Evolutionary conservation across 768 basidiomycete species (phyloP).

Genomic region (Dacryopinax primogenitus): DNA sequence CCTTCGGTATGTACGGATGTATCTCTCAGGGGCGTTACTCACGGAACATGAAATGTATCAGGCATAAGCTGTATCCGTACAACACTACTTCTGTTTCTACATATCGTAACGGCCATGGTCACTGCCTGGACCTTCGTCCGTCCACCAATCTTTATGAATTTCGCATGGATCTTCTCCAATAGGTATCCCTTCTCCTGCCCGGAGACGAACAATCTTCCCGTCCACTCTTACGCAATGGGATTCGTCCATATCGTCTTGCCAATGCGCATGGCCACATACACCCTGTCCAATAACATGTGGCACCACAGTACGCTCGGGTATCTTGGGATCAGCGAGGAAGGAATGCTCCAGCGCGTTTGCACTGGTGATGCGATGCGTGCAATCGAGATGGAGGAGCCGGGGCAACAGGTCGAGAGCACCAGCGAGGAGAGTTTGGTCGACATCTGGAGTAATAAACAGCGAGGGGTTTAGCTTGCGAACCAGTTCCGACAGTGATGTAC

Average conservation of each 20-base stretch:
- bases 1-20: no score
- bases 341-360: constrained; percentile 61
- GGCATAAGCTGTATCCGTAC: neutral
- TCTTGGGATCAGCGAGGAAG: constrained; percentile 45
- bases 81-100: neutral
- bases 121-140: constrained; percentile 1
- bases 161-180: constrained; percentile 23
- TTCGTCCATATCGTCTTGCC: constrained; percentile 45
- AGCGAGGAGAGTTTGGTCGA: constrained; percentile 15
- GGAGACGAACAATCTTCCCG: constrained; percentile 13
- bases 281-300: constrained; percentile 61
- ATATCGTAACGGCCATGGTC: constrained; percentile 5
- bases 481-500: constrained; percentile 58
- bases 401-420: constrained; percentile 64
- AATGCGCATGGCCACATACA: constrained; percentile 50
- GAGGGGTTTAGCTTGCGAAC: constrained; percentile 65
- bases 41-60: neutral
- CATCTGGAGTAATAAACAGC: constrained; percentile 26
- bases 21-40: no score
- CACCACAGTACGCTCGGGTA: constrained; percentile 45
- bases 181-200: constrained; percentile 21
- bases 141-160: constrained; percentile 14
- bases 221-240: constrained; percentile 21
- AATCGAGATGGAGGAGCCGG: constrained; percentile 60
- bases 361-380: constrained; percentile 65